A percentile compares a stretch with the other conserved stretches of the same genome.
Conservation (phyloP, 75 land plant species). For the Cupressus sempervirens region DNA sequence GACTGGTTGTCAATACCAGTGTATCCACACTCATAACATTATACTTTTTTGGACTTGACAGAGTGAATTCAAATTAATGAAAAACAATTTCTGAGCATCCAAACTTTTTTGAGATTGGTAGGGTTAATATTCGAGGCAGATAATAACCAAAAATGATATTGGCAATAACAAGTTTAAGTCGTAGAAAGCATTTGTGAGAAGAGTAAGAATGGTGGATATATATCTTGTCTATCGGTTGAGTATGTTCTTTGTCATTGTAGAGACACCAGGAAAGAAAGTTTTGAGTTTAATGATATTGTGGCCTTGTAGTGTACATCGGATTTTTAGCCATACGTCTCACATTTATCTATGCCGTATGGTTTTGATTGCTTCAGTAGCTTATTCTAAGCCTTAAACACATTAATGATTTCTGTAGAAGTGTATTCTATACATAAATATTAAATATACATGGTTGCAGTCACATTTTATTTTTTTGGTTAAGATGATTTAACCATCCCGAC, state of each 20-base stretch:
- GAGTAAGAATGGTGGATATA: neutral
- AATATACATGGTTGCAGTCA: neutral
- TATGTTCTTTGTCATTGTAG: neutral
- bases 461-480: neutral
- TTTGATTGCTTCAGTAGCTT: neutral
- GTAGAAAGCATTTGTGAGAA: neutral
- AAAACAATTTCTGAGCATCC: neutral
- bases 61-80: neutral
- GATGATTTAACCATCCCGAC: neutral
- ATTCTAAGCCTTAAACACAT: too few species aligned
- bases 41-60: neutral
- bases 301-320: neutral
- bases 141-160: neutral
- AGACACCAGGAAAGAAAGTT: neutral
- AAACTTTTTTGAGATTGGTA: neutral
- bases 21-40: neutral
- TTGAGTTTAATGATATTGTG: too few species aligned
- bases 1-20: neutral
- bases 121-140: neutral
- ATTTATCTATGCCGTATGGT: neutral
- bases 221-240: neutral
- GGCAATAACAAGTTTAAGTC: neutral
- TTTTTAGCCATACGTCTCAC: neutral
- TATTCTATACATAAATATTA: neutral
- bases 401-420: neutral